phyloP scores from a whole-genome alignment of 2,329 filamentous ascomycete species.

The Ceratocystis cacaofunesta region DNA sequence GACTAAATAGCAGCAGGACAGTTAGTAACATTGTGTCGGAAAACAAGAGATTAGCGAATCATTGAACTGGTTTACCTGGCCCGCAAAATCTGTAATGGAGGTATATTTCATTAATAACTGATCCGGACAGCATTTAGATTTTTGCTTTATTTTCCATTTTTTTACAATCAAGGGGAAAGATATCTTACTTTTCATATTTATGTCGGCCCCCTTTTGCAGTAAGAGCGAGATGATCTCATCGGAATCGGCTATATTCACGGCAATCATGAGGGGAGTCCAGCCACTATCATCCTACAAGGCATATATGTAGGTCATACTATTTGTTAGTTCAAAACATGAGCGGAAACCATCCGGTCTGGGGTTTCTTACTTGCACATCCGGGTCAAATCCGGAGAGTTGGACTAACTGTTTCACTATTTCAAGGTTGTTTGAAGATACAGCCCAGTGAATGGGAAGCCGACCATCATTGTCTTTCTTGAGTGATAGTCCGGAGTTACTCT shows the following conservation, averaged over 20 bases:
- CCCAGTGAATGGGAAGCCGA: constrained; percentile 88
- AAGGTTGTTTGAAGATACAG: constrained; percentile 64
- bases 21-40: neutral
- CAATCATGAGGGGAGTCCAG: constrained; percentile 78
- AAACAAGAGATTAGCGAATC: neutral
- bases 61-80: constrained; percentile 35
- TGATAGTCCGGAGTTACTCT: constrained; percentile 70
- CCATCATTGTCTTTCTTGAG: constrained; percentile 66
- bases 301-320: neutral
- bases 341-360: neutral
- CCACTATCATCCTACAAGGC: constrained; percentile 50
- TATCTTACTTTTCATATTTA: constrained; percentile 52
- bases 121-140: neutral
- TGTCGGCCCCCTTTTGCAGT: constrained; percentile 53
- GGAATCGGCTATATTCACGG: constrained; percentile 56
- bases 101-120: constrained; percentile 17
- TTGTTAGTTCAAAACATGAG: neutral
- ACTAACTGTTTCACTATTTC: constrained; percentile 61
- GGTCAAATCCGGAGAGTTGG: constrained; percentile 59
- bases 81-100: constrained; percentile 39
- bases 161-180: no score
- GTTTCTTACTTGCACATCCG: constrained; percentile 54
- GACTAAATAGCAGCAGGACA: constrained; percentile 38
- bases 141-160: no score
- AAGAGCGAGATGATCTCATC: constrained; percentile 55